phyloP scores from a whole-genome alignment of 1,139 yeast genomes.

The Zhuliangozyma blackwelliae region DNA sequence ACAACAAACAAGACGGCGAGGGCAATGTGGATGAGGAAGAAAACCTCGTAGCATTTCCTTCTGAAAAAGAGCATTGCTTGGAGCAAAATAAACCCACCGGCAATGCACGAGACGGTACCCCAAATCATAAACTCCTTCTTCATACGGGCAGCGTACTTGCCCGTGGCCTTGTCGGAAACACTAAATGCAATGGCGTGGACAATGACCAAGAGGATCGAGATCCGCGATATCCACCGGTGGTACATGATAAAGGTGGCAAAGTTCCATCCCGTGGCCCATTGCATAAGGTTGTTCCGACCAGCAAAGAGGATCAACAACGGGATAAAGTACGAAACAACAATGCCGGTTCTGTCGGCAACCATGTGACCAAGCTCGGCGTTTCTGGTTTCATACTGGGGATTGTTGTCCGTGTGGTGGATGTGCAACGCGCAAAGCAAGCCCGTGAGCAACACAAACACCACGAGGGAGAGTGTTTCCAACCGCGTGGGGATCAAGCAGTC shows the following conservation, averaged over 20 bases:
- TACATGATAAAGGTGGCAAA: conserved; percentile 26
- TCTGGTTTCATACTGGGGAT: conserved; percentile 17
- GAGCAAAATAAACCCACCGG: conserved; percentile 27
- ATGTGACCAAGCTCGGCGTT: conserved; percentile 13
- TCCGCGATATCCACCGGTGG: conserved; percentile 30
- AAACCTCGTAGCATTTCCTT: conserved; percentile 36
- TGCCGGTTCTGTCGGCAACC: conserved; percentile 31
- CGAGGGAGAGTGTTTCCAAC: conserved; percentile 21
- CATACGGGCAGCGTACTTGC: conserved; percentile 12
- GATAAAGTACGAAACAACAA: conserved; percentile 18
- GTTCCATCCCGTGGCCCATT: conserved; percentile 29
- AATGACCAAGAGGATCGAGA: conserved; percentile 18
- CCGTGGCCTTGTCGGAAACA: conserved; percentile 9
- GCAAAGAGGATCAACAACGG: conserved; percentile 28
- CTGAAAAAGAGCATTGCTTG: conserved; percentile 36
- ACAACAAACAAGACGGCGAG: conserved; percentile 34
- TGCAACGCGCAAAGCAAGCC: conserved; percentile 31
- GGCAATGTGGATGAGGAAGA: conserved; percentile 33
- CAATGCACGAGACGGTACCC: conserved; percentile 43
- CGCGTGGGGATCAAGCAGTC: conserved; percentile 23
- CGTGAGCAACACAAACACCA: conserved; percentile 42
- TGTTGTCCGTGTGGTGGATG: conserved; percentile 16
- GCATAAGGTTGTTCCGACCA: conserved; percentile 30
- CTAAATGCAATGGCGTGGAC: conserved; percentile 23
- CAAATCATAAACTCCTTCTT: conserved; percentile 28